Evolutionary conservation across 108 stramenopile genomes (phyloP).

Genomic region (Stephanodiscus triporus): DNA sequence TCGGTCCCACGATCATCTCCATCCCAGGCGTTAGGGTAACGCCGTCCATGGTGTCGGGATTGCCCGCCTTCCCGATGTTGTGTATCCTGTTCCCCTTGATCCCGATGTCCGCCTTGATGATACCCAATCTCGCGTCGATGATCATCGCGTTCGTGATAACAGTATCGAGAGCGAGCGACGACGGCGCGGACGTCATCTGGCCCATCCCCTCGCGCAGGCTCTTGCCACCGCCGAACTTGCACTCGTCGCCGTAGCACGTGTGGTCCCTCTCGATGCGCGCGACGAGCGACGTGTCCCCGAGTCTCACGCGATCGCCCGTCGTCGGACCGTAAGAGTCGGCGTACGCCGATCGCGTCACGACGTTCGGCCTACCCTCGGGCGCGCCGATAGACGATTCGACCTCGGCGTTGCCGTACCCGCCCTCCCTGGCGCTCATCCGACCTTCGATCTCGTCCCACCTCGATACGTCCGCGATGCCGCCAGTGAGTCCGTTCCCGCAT

Average conservation of each 20-base stretch:
- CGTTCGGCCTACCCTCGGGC: slow-evolving; percentile 39
- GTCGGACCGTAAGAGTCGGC: slow-evolving; percentile 89
- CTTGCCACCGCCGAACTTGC: slow-evolving; percentile 98
- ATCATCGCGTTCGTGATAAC: slow-evolving; percentile 98
- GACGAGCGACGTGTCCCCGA: slow-evolving; percentile 91
- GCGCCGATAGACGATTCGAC: slow-evolving; percentile 4
- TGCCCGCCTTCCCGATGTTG: slow-evolving; percentile 98
- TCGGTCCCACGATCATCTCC: slow-evolving; percentile 87
- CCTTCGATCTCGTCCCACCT: slow-evolving; percentile 34
- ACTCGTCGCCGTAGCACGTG: slow-evolving; percentile 94
- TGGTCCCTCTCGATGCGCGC: slow-evolving; percentile 80
- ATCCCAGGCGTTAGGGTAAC: slow-evolving; percentile 77
- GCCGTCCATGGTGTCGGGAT: slow-evolving; percentile 95
- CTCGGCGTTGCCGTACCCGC: slow-evolving; percentile 18
- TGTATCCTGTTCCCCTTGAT: slow-evolving; percentile 91
- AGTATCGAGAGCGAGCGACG: slow-evolving; percentile 80
- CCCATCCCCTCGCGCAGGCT: slow-evolving; percentile 99
- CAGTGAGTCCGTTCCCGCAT: slow-evolving; percentile 55
- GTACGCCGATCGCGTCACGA: slow-evolving; percentile 53
- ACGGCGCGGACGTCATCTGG: slow-evolving; percentile 76
- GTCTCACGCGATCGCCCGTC: slow-evolving; percentile 80
- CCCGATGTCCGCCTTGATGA: slow-evolving; percentile 95
- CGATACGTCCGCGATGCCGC: slow-evolving; percentile 32
- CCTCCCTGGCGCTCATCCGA: slow-evolving; percentile 37
- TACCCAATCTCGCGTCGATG: slow-evolving; percentile 84